Evolutionary conservation across 257 asterid genomes (phyloP).

Genomic region (Thymus quinquecostatus): DNA sequence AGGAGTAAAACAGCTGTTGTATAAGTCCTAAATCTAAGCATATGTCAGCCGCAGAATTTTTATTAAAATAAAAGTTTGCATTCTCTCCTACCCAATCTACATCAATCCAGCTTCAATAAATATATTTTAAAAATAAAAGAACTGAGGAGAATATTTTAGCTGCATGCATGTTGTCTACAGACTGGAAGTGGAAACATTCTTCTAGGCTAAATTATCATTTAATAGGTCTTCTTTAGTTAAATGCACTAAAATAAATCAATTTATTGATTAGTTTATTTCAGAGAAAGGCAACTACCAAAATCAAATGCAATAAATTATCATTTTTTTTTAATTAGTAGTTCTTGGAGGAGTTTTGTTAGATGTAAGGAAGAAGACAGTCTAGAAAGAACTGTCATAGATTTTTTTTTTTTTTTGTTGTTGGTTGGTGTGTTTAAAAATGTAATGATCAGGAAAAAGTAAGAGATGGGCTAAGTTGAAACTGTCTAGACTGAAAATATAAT

Average conservation of each 20-base stretch:
- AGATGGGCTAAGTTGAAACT: conserved; percentile 29
- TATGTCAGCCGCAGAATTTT: not conserved
- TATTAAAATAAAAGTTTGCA: conserved; percentile 1
- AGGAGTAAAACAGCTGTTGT: not conserved
- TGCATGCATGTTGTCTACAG: not conserved
- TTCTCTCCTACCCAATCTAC: not conserved
- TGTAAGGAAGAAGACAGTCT: conserved; percentile 24
- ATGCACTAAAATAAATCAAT: not conserved
- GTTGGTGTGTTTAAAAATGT: conserved; percentile 7
- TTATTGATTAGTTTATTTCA: not conserved
- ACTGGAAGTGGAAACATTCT: conserved; percentile 24
- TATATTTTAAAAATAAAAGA: not conserved
- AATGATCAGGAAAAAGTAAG: conserved; percentile 23
- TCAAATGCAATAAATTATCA: not conserved
- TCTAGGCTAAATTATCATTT: not conserved
- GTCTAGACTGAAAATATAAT: not conserved
- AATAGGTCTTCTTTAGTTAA: not conserved
- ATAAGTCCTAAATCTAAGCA: not conserved
- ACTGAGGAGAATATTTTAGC: not conserved
- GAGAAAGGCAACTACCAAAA: conserved; percentile 10
- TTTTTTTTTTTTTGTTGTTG: conserved; percentile 4
- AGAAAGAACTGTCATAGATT: conserved; percentile 20
- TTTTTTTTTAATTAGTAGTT: not conserved
- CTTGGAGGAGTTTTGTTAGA: conserved; percentile 4
- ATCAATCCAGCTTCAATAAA: not conserved